Evolutionary conservation across 2,329 filamentous ascomycete genomes (phyloP).

Genomic region (Dothiorella sarmentorum): DNA sequence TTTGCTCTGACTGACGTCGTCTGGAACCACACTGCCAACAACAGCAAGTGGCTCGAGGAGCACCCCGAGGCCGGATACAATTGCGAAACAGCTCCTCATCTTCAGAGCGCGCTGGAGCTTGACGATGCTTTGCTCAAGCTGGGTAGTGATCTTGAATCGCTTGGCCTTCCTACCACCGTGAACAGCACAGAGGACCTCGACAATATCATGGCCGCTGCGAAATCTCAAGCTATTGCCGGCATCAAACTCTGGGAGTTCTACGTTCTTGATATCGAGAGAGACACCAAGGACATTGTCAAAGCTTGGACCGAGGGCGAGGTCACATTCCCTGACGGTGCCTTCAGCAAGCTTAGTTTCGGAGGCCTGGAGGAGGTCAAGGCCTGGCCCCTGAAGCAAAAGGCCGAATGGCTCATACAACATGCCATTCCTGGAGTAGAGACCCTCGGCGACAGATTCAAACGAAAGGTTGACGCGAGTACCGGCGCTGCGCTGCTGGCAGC

Average conservation of each 20-base stretch:
- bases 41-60: slow-evolving; percentile 88
- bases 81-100: slow-evolving; percentile 77
- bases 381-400: slow-evolving; percentile 58
- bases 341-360: slow-evolving; percentile 46
- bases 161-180: slow-evolving; percentile 74
- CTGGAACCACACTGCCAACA: slow-evolving; percentile 95
- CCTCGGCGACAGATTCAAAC: slow-evolving; percentile 75
- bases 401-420: slow-evolving; percentile 63
- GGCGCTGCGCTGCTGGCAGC: slow-evolving; percentile 66
- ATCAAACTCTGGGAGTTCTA: slow-evolving; percentile 94
- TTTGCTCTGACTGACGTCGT: slow-evolving; percentile 93
- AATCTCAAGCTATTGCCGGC: slow-evolving; percentile 71
- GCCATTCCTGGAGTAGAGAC: slow-evolving; percentile 69
- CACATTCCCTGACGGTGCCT: slow-evolving; percentile 52
- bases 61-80: slow-evolving; percentile 97
- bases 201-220: slow-evolving; percentile 79
- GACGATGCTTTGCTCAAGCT: slow-evolving; percentile 69
- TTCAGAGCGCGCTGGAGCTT: slow-evolving; percentile 67
- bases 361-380: slow-evolving; percentile 52
- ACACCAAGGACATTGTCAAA: slow-evolving; percentile 65
- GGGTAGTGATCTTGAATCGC: slow-evolving; percentile 57
- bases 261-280: slow-evolving; percentile 71
- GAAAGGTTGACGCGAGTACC: slow-evolving; percentile 65
- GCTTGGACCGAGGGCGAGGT: slow-evolving; percentile 66
- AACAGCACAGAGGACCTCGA: slow-evolving; percentile 69